Conservation (phyloP, 2,329 filamentous ascomycete genomes). For the Davidsoniella australis region DNA sequence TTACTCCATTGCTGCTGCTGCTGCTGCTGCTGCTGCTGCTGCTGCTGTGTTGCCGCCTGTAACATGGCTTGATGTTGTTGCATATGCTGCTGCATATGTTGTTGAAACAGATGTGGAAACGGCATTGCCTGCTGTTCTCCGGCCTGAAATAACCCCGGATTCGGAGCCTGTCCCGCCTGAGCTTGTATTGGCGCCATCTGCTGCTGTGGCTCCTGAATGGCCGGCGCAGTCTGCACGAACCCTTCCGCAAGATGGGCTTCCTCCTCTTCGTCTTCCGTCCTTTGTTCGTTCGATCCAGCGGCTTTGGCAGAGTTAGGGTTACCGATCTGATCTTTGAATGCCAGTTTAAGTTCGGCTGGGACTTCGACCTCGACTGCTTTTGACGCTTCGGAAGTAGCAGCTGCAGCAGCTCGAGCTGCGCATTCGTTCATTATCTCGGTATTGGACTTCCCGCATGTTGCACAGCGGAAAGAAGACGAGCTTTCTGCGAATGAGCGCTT, state of each 20-base stretch:
- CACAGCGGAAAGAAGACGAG: slow-evolving; percentile 50
- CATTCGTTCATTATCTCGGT: slow-evolving; percentile 56
- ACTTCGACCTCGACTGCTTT: slow-evolving; percentile 20
- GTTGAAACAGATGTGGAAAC: slow-evolving; percentile 15
- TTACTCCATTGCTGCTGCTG: slow-evolving; percentile 5
- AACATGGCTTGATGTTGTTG: slow-evolving; percentile 1
- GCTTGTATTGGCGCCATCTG: not conserved
- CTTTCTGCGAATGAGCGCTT: slow-evolving; percentile 52
- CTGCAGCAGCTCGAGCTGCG: slow-evolving; percentile 34
- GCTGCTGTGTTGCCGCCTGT: slow-evolving; percentile 4
- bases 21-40: slow-evolving; percentile 2
- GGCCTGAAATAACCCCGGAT: too few relatives aligned
- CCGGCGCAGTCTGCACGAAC: slow-evolving; percentile 33
- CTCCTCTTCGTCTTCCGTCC: slow-evolving; percentile 22
- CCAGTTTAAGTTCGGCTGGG: slow-evolving; percentile 43
- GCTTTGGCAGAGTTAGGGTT: not conserved
- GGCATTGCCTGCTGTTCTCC: slow-evolving; percentile 14
- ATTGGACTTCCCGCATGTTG: slow-evolving; percentile 53
- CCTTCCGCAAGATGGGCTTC: slow-evolving; percentile 37
- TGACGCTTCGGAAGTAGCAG: slow-evolving; percentile 13
- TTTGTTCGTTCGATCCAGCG: not conserved
- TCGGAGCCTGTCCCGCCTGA: slow-evolving; percentile 6
- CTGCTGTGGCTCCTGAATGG: slow-evolving; percentile 12
- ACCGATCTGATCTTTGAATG: slow-evolving; percentile 53
- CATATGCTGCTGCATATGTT: slow-evolving; percentile 2